Evolutionary conservation across 805 yeast species (phyloP), one percentile per base, ranked within the genome.

Genomic region (Hanseniaspora meyeri): DNA sequence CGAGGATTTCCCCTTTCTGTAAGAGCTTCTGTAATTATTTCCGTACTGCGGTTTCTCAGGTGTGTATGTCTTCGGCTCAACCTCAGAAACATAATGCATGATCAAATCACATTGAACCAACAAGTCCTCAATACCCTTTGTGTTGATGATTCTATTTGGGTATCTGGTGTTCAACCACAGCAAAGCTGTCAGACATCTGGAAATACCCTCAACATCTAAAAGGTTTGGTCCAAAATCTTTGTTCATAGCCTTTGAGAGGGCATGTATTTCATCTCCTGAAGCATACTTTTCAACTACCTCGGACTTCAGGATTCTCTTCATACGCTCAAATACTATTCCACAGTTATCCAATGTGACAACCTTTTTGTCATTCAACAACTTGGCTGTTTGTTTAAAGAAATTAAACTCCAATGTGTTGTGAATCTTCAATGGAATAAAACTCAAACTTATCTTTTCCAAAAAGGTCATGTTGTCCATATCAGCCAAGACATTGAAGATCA

Each of bases 141-240:
- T 73, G 66, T 88, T 96, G 17, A 85, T 78, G 62, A 89, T 87
- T 51, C 80, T 75, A 34, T 83, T 80, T 0, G 97, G 95, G 73
- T 84, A 91, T 63, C 97, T 73, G 66, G 87, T 90, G 55, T 86
- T 77, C 59, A 91, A 73, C 98, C 98, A 91, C 65, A 87, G 72
- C 64, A 80, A 91, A 7, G 86, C 69, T 61, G 82, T 76, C 17
- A 87, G 74, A 47, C 79, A 70, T 60, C 80, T 80, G 69, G 89
- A 95, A 58, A 84, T 70, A 5, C 76, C 75, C 65, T 89, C 97
- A 57, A 71, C 64, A 11, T 62, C 62, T 9, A 65, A 69, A 19
- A 73, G 57, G 11, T 46, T 20, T 14, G 24, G 45, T 42, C 31
- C 19, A 24, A 1, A 14, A 2, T 24, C 32, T 11, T 24, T 6